phyloP scores from a whole-genome alignment of 768 basidiomycete species.

The Chalciporus chontae region DNA sequence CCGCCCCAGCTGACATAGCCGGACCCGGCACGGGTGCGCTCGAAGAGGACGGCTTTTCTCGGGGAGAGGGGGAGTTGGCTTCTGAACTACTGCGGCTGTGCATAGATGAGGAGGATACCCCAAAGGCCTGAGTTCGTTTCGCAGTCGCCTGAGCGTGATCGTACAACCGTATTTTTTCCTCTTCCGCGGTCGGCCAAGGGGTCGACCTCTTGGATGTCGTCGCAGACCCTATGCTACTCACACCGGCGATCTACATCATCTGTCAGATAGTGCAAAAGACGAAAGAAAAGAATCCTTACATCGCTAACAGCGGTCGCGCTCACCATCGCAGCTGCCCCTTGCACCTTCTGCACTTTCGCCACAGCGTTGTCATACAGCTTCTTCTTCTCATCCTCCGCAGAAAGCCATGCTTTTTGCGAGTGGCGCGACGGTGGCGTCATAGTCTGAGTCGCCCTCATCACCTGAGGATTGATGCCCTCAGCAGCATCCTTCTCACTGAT shows the following conservation, averaged over 20 bases:
- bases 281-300: constrained; percentile 13
- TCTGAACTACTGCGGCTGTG: constrained; percentile 30
- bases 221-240: not conserved
- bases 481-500: constrained; percentile 39
- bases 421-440: constrained; percentile 28
- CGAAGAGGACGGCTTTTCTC: constrained; percentile 15
- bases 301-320: constrained; percentile 25
- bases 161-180: constrained; percentile 72
- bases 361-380: constrained; percentile 37
- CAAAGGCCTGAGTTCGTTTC: constrained; percentile 48
- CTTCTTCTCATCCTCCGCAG: constrained; percentile 47
- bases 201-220: constrained; percentile 16
- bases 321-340: constrained; percentile 30
- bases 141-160: constrained; percentile 67
- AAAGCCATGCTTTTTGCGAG: constrained; percentile 19
- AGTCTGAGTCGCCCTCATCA: constrained; percentile 10
- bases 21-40: constrained; percentile 11
- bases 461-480: constrained; percentile 24
- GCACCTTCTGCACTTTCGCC: constrained; percentile 37
- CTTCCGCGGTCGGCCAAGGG: constrained; percentile 66
- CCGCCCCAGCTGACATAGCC: constrained; percentile 38
- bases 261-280: constrained; percentile 4
- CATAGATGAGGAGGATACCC: constrained; percentile 22
- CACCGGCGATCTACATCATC: constrained; percentile 3
- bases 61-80: constrained; percentile 14